Evolutionary conservation across 768 basidiomycete genomes (phyloP).

Genomic region (Suillus luteus): DNA sequence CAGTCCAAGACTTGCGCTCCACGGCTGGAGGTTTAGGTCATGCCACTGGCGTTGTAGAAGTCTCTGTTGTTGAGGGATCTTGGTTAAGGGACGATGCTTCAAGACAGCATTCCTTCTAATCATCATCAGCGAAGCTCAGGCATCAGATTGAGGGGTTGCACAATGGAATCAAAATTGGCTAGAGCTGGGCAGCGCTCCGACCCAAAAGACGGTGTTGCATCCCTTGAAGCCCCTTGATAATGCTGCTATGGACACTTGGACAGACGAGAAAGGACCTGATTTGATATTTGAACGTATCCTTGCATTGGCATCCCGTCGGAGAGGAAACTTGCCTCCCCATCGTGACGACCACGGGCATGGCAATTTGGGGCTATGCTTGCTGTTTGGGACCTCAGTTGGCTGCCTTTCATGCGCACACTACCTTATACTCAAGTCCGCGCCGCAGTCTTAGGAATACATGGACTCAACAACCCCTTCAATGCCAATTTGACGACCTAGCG

Average conservation of each 20-base stretch:
- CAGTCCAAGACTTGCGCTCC: not conserved
- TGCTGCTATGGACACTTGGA: constrained; percentile 44
- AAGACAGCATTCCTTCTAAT: too few relatives aligned
- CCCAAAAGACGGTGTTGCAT: constrained; percentile 56
- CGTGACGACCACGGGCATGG: not conserved
- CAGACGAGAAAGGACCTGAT: constrained; percentile 28
- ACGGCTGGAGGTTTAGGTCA: not conserved
- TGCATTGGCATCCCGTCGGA: constrained; percentile 42
- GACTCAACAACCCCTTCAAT: constrained; percentile 64
- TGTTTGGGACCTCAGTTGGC: not conserved
- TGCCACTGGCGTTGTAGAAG: not conserved
- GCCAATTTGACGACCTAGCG: constrained; percentile 64
- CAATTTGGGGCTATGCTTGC: not conserved
- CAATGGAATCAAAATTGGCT: too few relatives aligned
- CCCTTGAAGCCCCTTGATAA: constrained; percentile 45
- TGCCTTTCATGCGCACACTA: constrained; percentile 54
- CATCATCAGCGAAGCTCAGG: not conserved
- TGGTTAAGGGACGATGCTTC: too few relatives aligned
- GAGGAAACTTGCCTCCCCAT: constrained; percentile 49
- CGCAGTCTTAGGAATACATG: constrained; percentile 17
- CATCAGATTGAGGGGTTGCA: too few relatives aligned
- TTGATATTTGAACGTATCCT: constrained; percentile 57
- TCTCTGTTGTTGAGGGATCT: too few relatives aligned
- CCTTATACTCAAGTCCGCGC: constrained; percentile 69
- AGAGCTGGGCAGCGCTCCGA: too few relatives aligned